A percentile compares a stretch with the other conserved stretches of the same genome.
phyloP scores from a whole-genome alignment of 2,329 filamentous ascomycete genomes.

The Tothia fuscella region DNA sequence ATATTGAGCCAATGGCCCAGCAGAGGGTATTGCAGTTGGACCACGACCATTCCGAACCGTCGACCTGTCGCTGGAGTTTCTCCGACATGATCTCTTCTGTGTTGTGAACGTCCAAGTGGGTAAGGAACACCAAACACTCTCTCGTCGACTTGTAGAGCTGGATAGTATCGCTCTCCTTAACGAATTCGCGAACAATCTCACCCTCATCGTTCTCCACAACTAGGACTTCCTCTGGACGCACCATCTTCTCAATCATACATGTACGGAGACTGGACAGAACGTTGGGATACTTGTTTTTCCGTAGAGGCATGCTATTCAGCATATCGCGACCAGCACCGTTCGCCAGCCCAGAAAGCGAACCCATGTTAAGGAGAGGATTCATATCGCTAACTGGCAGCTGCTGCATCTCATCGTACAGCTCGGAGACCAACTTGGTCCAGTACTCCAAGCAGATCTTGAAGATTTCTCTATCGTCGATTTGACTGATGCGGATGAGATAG shows the following conservation, averaged over 20 bases:
- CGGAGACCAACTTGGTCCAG: conserved; percentile 96
- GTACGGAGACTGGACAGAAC: conserved; percentile 86
- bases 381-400: conserved; percentile 84
- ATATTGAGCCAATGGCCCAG: conserved; percentile 98
- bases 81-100: conserved; percentile 99
- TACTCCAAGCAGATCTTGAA: conserved; percentile 99
- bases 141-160: conserved; percentile 98
- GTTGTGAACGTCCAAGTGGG: conserved; percentile 92
- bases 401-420: conserved; percentile 98
- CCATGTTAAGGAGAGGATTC: conserved; percentile 77
- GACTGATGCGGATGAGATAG: conserved; percentile 94
- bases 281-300: conserved; percentile 96
- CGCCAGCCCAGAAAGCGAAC: conserved; percentile 50
- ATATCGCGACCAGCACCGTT: conserved; percentile 81
- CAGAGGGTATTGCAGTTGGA: conserved; percentile 98
- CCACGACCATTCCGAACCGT: conserved; percentile 97
- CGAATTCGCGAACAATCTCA: conserved; percentile 96
- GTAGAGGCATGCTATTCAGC: conserved; percentile 82
- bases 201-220: conserved; percentile 99
- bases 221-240: conserved; percentile 89
- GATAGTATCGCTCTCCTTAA: conserved; percentile 98
- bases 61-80: conserved; percentile 89
- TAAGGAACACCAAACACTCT: conserved; percentile 93
- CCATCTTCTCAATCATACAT: conserved; percentile 99
- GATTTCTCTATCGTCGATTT: conserved; percentile 97